phyloP scores from a whole-genome alignment of 2,329 filamentous ascomycete genomes.

The Aspergillus eucalypticola region DNA sequence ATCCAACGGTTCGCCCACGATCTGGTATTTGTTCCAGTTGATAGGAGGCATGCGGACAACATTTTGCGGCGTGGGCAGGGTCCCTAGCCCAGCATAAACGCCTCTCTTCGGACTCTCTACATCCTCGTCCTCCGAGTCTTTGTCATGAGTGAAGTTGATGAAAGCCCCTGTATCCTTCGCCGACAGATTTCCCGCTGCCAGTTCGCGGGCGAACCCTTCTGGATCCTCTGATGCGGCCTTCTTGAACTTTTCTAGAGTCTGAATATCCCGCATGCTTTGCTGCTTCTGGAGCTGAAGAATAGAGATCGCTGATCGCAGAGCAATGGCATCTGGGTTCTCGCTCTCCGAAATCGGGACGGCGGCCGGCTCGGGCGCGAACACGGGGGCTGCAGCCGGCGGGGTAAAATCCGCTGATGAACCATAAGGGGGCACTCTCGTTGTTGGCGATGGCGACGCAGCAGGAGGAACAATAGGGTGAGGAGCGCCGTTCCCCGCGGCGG shows the following conservation, averaged over 20 bases:
- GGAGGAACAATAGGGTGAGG: slow-evolving; percentile 36
- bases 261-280: slow-evolving; percentile 74
- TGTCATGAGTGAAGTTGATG: slow-evolving; percentile 39
- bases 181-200: slow-evolving; percentile 63
- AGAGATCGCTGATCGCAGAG: slow-evolving; percentile 79
- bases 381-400: slow-evolving; percentile 23
- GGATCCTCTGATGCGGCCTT: slow-evolving; percentile 70
- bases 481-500: slow-evolving; percentile 20
- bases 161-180: slow-evolving; percentile 37
- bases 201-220: slow-evolving; percentile 67
- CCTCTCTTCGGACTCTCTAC: slow-evolving; percentile 25
- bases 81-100: slow-evolving; percentile 52
- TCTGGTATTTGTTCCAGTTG: slow-evolving; percentile 92
- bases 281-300: slow-evolving; percentile 83
- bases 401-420: slow-evolving; percentile 15
- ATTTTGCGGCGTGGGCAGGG: slow-evolving; percentile 75
- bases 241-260: slow-evolving; percentile 68
- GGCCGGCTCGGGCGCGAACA: slow-evolving; percentile 40
- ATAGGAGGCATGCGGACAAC: slow-evolving; percentile 83
- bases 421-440: slow-evolving; percentile 16
- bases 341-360: slow-evolving; percentile 49
- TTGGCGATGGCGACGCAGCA: slow-evolving; percentile 31
- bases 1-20: slow-evolving; percentile 83
- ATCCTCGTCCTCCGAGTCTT: slow-evolving; percentile 39
- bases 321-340: slow-evolving; percentile 80